A percentile compares a stretch with the other conserved stretches of the same genome.
Evolutionary conservation across 2,329 filamentous ascomycete genomes (phyloP).

Genomic region (Cryphonectria radicalis): DNA sequence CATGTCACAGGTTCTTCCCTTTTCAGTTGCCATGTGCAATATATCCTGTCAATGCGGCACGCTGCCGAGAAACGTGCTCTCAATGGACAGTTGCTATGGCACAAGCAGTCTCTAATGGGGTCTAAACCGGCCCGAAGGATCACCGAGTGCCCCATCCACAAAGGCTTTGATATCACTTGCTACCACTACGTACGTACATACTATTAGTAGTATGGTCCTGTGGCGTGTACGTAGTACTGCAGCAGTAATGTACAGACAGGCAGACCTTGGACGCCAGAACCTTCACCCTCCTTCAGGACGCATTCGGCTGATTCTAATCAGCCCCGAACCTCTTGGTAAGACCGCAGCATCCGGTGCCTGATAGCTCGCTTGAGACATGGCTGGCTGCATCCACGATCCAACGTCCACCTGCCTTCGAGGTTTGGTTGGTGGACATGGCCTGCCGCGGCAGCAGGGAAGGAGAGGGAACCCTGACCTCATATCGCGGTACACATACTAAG

Average conservation of each 20-base stretch:
- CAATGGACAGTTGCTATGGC: constrained; percentile 11
- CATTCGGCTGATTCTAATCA: background rate
- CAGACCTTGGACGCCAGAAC: background rate
- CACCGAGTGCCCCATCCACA: background rate
- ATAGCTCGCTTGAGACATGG: background rate
- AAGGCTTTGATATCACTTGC: background rate
- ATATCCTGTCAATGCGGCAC: constrained; percentile 12
- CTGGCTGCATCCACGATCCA: background rate
- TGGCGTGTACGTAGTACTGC: background rate
- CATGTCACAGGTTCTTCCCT: background rate
- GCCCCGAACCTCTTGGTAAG: constrained; percentile 2
- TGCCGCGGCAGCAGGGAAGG: background rate
- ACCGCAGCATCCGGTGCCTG: background rate
- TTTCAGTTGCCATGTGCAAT: background rate
- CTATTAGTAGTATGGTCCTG: background rate
- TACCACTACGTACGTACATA: background rate
- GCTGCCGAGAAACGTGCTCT: constrained; percentile 7
- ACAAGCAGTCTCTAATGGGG: background rate
- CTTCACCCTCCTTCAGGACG: background rate
- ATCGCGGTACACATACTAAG: background rate
- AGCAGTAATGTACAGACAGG: no score
- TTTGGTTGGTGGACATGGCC: background rate
- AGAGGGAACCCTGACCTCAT: background rate
- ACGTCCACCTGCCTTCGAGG: background rate
- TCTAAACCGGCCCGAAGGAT: constrained; percentile 2